These are phyloP conservation scores for Trichoderma oligosporum DNA, from an alignment of 2,329 filamentous ascomycete genomes.

Conservation along the genomic window DNA sequence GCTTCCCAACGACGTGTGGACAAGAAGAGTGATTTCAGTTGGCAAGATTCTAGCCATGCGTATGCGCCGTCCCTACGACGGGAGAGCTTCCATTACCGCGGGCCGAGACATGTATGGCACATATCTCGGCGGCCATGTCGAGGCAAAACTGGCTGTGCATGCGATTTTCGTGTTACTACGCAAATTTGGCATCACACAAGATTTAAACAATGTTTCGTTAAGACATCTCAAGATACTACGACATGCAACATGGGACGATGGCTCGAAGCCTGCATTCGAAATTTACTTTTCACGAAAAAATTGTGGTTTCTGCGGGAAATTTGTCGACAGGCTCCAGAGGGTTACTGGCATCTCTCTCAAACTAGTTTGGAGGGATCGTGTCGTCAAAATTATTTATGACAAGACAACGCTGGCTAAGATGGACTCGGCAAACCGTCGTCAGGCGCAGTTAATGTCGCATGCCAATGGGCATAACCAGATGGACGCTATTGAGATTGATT, in stretches of 20 bases:
- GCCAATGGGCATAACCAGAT: not conserved
- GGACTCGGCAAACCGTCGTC: not conserved
- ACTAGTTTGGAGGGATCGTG: conserved; percentile 29
- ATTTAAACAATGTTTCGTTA: conserved; percentile 24
- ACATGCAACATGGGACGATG: conserved; percentile 26
- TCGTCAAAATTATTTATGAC: conserved; percentile 29
- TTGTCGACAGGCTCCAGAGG: conserved; percentile 27
- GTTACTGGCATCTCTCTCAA: conserved; percentile 29
- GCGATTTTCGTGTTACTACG: conserved; percentile 30
- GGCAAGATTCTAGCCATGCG: conserved; percentile 30
- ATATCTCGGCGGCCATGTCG: conserved; percentile 37
- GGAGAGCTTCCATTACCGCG: not conserved
- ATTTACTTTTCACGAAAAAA: conserved; percentile 36
- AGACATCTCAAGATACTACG: conserved; percentile 27
- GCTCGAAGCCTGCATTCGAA: conserved; percentile 30
- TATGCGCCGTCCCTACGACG: conserved; percentile 32
- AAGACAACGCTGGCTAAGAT: not conserved
- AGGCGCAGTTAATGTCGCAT: not conserved
- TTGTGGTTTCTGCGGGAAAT: conserved; percentile 29
- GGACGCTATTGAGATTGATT: not conserved
- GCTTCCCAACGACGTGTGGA: conserved; percentile 34
- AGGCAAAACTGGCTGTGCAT: conserved; percentile 39
- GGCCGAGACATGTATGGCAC: conserved; percentile 24
- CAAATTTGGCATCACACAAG: conserved; percentile 26
- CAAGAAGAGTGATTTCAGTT: conserved; percentile 29